Evolutionary conservation across 768 basidiomycete species (phyloP), one percentile per base, ranked within the genome.

Genomic region (Cubamyces sp.): DNA sequence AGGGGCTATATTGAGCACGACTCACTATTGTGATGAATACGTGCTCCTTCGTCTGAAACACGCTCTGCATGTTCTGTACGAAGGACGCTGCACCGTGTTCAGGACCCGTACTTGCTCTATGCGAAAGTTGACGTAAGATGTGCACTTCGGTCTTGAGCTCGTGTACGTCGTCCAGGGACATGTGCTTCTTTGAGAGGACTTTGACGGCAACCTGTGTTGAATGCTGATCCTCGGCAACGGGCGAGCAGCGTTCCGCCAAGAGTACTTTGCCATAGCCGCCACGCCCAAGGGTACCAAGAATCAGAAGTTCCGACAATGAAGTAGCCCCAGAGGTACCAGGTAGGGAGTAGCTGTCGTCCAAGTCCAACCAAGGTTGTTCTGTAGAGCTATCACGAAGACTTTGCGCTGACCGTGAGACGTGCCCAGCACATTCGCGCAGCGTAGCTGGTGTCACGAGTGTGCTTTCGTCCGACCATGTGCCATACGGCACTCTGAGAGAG

Each of bases 201-300:
- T 66, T 66, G 19, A 66, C 65, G 8, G 65, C 65, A 12, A 61
- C 49, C 14, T 23, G 19, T 2, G 30, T 34, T 14, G 25, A n/a
- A 1, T 9, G 26, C 0, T 4, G 1, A 2, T 14, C 15, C n/a
- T 23, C 4, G 25, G 4, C n/a, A 18, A 25, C 26, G 16, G 48
- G 1, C 9, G 15, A 1, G 8, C 47, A 7, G 9, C 5, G 11
- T 16, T 62, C 59, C 3, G 65, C 65, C 3, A 66, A 46, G 4
- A 66, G 57, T 6, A 66, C 65, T 30, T 66, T 66, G 54, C 65
- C 65, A 37, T 63, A 63, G 18, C 54, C 65, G 18, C 65, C 65
- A 11, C 61, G 58, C 12, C 65, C 65, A 2, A 66, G 39, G 1
- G 65, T 66, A 1, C 65, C 65, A 1, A 57, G 43, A 16, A 66